A percentile compares a stretch with the other conserved stretches of the same genome.
Conservation (phyloP, 2,329 filamentous ascomycete genomes). For the Diplocarpon rosae region DNA sequence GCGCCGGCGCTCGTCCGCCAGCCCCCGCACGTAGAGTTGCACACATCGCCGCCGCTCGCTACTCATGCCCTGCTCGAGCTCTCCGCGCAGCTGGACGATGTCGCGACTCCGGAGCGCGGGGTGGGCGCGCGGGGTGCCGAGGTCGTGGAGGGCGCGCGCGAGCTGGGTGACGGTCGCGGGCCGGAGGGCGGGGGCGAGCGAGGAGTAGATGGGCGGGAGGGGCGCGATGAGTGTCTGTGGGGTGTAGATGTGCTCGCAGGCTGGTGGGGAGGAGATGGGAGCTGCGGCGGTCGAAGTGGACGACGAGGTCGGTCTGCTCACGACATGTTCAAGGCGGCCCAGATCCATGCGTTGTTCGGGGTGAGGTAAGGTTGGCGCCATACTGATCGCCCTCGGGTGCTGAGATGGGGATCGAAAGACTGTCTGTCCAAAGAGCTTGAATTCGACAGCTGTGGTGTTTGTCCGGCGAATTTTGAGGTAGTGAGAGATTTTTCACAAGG, state of each 20-base stretch:
- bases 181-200: background rate
- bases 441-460: too few relatives aligned
- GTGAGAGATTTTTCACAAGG: too few relatives aligned
- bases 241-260: constrained; percentile 2
- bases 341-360: background rate
- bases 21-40: constrained; percentile 5
- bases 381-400: background rate
- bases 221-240: background rate
- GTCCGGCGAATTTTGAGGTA: too few relatives aligned
- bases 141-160: background rate
- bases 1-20: constrained; percentile 5
- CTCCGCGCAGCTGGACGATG: constrained; percentile 3
- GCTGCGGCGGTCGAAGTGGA: background rate
- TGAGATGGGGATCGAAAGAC: too few relatives aligned
- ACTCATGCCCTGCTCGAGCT: constrained; percentile 10
- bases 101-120: constrained; percentile 1
- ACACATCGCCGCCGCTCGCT: constrained; percentile 9
- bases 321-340: background rate
- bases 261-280: background rate
- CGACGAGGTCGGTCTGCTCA: background rate
- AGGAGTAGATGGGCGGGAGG: background rate
- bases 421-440: too few relatives aligned
- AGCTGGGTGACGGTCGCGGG: background rate
- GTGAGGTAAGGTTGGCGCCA: background rate
- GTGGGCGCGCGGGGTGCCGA: constrained; percentile 1